Evolutionary conservation across 2,329 filamentous ascomycete genomes (phyloP), one percentile per base, ranked within the genome.

Genomic region (Grosmannia penicillata): DNA sequence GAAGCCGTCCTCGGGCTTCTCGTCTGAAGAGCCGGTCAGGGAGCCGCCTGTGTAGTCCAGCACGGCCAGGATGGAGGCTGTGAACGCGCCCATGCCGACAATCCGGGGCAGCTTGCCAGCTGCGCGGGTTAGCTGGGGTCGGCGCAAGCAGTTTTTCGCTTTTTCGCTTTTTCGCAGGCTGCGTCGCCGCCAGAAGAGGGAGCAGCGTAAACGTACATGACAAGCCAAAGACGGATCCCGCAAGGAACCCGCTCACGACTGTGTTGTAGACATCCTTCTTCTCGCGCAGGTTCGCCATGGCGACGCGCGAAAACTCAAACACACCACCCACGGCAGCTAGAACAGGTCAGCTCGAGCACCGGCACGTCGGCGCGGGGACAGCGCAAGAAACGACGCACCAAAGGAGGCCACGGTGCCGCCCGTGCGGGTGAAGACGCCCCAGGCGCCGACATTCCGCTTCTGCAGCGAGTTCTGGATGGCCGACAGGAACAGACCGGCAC

Each of bases 381-480:
- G 6, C 8, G 6, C 13, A n/a, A 18, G 13, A 14, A 31, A n/a
- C n/a, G 4, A 25, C 36, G 4, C 67, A 83, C 79, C 72, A 51
- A 78, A 79, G 26, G 75, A 74, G 33, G 75, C 56, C 51, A 80
- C 81, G 36, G 79, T 79, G 53, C 78, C 67, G 48, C 86, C 87
- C 41, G 77, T 79, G 52, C 76, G 75, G 33, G 82, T 82, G 56
- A 96, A 78, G 52, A 94, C 71, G 48, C 82, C 82, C 65, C 79
- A 74, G 45, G 78, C 71, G 50, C 86, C 84, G 48, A 91, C 67
- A 59, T 94, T 94, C 56, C 75, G 70, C 65, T 77, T 86, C 39
- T 78, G 70, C 50, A 95, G 71, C 42, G 86, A 84, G 66, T 93
- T 96, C 65, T 87, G 82, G 48, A 93, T 70, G 7, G 63, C 62